phyloP scores from a whole-genome alignment of 2,329 filamentous ascomycete species.

The Chrysosporium queenslandicum region DNA sequence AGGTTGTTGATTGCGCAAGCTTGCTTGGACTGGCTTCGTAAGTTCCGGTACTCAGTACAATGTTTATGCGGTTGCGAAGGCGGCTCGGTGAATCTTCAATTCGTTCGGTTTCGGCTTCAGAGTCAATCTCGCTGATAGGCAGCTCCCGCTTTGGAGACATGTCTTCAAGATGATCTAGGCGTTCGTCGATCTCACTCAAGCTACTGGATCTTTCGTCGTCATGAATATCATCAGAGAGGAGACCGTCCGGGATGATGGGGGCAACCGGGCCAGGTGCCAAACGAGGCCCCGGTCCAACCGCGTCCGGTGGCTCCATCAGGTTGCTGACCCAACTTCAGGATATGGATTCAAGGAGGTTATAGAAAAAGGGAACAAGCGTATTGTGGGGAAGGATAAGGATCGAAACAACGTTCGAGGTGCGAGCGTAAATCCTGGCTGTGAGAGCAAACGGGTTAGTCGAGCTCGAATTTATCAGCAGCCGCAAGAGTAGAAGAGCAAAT shows the following conservation, averaged over 20 bases:
- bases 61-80: constrained; percentile 49
- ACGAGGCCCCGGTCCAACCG: background rate
- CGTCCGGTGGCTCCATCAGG: constrained; percentile 7
- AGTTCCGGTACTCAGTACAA: constrained; percentile 50
- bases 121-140: constrained; percentile 54
- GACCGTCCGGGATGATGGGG: constrained; percentile 4
- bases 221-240: constrained; percentile 32
- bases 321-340: background rate
- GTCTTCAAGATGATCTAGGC: constrained; percentile 51
- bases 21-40: constrained; percentile 68
- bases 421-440: background rate
- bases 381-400: background rate
- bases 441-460: background rate
- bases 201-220: constrained; percentile 76
- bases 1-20: constrained; percentile 50
- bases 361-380: background rate
- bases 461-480: background rate
- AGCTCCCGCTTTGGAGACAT: constrained; percentile 42
- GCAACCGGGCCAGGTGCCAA: background rate
- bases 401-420: background rate
- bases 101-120: constrained; percentile 89
- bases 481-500: background rate
- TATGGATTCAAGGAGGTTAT: background rate
- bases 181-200: constrained; percentile 83
- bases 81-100: constrained; percentile 78